Percentiles rank a stretch among this genome's conserved stretches.
Conservation (phyloP, 1,139 yeast genomes). For the Debaryomyces sp. region DNA sequence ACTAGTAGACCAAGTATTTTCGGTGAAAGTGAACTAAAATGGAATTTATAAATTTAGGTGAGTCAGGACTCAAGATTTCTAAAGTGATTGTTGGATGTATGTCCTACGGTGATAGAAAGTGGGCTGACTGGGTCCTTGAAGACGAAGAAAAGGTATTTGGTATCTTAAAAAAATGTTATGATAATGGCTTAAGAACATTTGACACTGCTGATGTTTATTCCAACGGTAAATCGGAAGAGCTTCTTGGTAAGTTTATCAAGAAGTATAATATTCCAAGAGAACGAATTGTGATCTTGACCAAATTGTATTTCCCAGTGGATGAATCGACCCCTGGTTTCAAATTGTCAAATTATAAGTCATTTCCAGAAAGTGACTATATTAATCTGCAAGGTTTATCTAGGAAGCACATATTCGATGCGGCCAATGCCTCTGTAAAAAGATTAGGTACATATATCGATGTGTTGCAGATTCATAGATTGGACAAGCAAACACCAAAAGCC, state of each 20-base stretch:
- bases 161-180: slow-evolving; percentile 53
- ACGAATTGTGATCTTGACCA: slow-evolving; percentile 41
- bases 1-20: neutral
- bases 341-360: slow-evolving; percentile 7
- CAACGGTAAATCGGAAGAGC: slow-evolving; percentile 25
- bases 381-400: slow-evolving; percentile 48
- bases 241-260: slow-evolving; percentile 26
- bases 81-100: slow-evolving; percentile 59
- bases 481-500: slow-evolving; percentile 41
- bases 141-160: slow-evolving; percentile 26
- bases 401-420: slow-evolving; percentile 58
- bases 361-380: slow-evolving; percentile 17
- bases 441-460: slow-evolving; percentile 56
- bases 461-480: slow-evolving; percentile 54
- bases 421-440: slow-evolving; percentile 46
- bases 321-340: slow-evolving; percentile 12
- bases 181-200: slow-evolving; percentile 50
- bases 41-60: slow-evolving; percentile 33
- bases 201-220: slow-evolving; percentile 34
- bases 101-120: slow-evolving; percentile 52
- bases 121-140: slow-evolving; percentile 52
- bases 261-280: slow-evolving; percentile 28
- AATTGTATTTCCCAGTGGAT: slow-evolving; percentile 24
- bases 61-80: slow-evolving; percentile 55
- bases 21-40: neutral